phyloP scores from a whole-genome alignment of 202 grass and related monocot genomes.

The Panicum virgatum region DNA sequence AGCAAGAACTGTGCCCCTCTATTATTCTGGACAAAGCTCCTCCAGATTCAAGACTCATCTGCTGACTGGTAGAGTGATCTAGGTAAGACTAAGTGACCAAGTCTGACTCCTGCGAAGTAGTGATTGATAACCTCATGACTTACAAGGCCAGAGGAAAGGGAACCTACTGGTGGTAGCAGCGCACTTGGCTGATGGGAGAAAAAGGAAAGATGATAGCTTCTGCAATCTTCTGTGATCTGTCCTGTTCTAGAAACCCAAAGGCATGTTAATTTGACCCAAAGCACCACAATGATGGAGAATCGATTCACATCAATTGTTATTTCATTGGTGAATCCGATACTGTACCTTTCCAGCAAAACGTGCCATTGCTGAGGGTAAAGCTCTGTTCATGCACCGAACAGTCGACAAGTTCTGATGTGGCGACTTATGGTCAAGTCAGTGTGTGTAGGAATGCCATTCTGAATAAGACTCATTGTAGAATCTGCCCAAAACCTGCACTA shows the following conservation, averaged over 20 bases:
- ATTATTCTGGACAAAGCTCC: constrained; percentile 18
- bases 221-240: background rate
- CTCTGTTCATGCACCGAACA: background rate
- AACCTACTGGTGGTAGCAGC: background rate
- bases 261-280: background rate
- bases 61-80: constrained; percentile 24
- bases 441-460: background rate
- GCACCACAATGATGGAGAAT: background rate
- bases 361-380: background rate
- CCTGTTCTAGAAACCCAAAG: background rate
- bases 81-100: background rate
- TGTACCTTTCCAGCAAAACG: background rate
- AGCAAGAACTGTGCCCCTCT: background rate
- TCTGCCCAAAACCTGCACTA: background rate
- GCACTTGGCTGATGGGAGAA: background rate
- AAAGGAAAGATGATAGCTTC: background rate
- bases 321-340: constrained; percentile 2
- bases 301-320: background rate
- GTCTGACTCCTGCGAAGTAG: background rate
- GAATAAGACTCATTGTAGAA: background rate
- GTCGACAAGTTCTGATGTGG: background rate
- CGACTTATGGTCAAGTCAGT: background rate
- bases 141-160: too few relatives aligned
- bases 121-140: background rate
- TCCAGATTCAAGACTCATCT: background rate